Evolutionary conservation across 805 yeast species (phyloP), one percentile per base, ranked within the genome.

Genomic region (Grigorovia jiainica): DNA sequence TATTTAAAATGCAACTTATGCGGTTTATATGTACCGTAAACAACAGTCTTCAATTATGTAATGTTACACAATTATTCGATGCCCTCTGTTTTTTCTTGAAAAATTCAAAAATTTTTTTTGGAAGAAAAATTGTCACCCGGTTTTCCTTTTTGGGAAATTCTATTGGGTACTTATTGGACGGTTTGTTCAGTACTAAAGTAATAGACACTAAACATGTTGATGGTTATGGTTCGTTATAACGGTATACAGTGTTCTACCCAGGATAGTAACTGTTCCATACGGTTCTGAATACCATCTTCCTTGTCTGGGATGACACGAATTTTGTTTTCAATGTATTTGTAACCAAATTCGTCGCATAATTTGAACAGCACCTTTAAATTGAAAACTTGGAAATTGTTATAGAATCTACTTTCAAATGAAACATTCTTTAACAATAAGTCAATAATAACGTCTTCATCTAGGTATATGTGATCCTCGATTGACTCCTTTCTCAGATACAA

Each of bases 331-430:
- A 58, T 39, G 5, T 48, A 47, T 13, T 53, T 56, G 3, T 42
- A 41, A 2, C 57, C 62, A 9, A 51, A 39, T 11, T 39, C 35
- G 5, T 43, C 38, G 20, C 48, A 57, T 17, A 72, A 51, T 44
- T 70, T 68, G 41, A 63, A 58, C 39, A 82, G 51, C 5, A 75
- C 68, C 16, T 70, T 63, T 7, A 66, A 57, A 43, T 70, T 70
- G 39, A 57, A 65, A 27, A 62, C 53, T 51, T 55, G 77, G 65
- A 65, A 73, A 45, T 70, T 76, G 49, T 73, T 78, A 53, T 81
- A 82, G 72, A 80, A 83, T 36, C 89, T 66, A 30, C 73, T 60
- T 45, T 78, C 72, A 73, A 82, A 83, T 43, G 84, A 72, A 18
- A 78, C 64, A 24, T 73, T 60, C 47, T 72, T 72, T 45, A 75